phyloP scores from a whole-genome alignment of 805 yeast species.

The Schwanniomyces vanrijiae region DNA sequence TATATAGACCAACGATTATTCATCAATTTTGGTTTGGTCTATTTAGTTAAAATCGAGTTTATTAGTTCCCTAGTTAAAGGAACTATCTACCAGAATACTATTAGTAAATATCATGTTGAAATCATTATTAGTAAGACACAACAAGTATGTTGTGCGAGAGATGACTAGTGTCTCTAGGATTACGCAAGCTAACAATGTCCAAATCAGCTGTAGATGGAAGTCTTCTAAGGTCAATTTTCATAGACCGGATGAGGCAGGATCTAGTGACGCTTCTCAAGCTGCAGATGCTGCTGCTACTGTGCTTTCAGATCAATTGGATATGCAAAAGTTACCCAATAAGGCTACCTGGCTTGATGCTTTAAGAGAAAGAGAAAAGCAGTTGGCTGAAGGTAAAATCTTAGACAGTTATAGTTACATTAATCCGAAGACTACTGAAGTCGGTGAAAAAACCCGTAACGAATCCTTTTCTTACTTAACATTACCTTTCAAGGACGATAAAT shows the following conservation, averaged over 20 bases:
- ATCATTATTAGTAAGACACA: not conserved
- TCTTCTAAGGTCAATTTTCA: constrained; percentile 20
- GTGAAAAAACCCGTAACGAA: constrained; percentile 74
- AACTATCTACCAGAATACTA: not conserved
- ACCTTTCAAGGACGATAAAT: constrained; percentile 82
- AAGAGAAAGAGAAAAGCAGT: constrained; percentile 66
- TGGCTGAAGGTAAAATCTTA: constrained; percentile 69
- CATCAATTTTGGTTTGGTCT: not conserved
- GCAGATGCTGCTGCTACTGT: constrained; percentile 78
- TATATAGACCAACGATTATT: not conserved
- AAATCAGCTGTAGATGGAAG: not conserved
- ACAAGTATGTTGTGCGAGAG: not conserved
- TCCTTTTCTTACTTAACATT: constrained; percentile 69
- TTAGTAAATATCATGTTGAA: not conserved
- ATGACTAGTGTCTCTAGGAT: not conserved
- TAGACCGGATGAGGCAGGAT: constrained; percentile 38
- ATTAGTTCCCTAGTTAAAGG: not conserved
- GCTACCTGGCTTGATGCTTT: constrained; percentile 90
- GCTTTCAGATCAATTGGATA: constrained; percentile 58
- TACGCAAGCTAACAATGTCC: not conserved
- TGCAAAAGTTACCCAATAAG: constrained; percentile 39
- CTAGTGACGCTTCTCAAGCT: constrained; percentile 54
- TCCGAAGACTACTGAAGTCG: constrained; percentile 68
- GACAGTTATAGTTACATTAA: constrained; percentile 71
- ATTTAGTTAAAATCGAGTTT: not conserved